Base-by-base conservation (phyloP, 306 rosid genomes). In the Styphnolobium japonicum region DNA sequence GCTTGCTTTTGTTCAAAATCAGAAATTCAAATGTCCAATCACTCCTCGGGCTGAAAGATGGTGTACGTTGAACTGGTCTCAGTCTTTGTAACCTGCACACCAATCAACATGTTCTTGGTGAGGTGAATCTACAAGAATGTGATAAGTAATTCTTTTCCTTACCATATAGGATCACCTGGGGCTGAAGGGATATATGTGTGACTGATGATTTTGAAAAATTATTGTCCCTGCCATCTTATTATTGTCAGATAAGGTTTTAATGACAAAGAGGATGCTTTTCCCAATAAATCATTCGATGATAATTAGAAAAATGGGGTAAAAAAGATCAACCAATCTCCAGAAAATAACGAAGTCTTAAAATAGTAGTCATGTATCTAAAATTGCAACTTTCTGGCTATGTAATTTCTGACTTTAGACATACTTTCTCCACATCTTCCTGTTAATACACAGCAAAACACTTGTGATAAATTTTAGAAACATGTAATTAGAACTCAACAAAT, bases 31-130 rank as follows among this genome's bases (percentile, higher is more conserved):
- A 31, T 33, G 73, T 21, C 27, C 14, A 51, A 37, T 87, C 84
- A 88, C 76, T 89, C 87, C 40, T 87, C 90, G 0, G 85, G 81
- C 62, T 18, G 81, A 71, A 88, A 88, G 57, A 89, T 64, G 12
- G 82, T 60, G 86, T 81, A 91, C 75, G 83, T 73, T 77, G 92
- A 82, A 79, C 92, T 86, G 39, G 85, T 63, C 87, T 91, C 90
- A 0, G 94, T 88, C 82, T 91, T 88, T 3, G 88, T 78, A 56
- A 86, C 90, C 97, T 91, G 87, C 92, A 89, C 39, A 21, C 3
- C 75, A 67, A 81, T 52, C 7, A 27, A 27, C 5, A 46, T 16
- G 25, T 45, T 33, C 72, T 51, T 27, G 37, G 45, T 42, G 15
- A 27, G 22, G 42, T 29, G 60, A 29, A 73, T 53, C 73, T 48